Conservation (phyloP, 345 rosid genomes). For the Durio zibethinus region DNA sequence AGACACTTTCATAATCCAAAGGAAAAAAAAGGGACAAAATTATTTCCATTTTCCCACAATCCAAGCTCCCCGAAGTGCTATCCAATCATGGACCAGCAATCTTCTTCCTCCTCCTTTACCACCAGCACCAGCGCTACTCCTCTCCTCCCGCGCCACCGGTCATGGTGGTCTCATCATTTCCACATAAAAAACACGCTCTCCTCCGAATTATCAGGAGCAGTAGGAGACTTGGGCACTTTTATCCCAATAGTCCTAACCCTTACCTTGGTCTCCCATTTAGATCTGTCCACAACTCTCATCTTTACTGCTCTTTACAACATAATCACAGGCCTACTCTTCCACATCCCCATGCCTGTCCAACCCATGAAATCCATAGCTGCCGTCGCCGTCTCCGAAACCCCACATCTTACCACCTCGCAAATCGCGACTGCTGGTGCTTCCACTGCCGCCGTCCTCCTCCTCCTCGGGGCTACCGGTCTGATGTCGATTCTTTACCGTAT, state of each 20-base stretch:
- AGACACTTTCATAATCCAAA: background rate
- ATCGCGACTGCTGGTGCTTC: slow-evolving; percentile 66
- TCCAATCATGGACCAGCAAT: background rate
- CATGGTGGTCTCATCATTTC: slow-evolving; percentile 46
- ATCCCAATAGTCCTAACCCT: slow-evolving; percentile 71
- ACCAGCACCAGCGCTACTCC: background rate
- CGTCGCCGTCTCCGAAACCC: slow-evolving; percentile 66
- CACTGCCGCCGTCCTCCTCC: slow-evolving; percentile 54
- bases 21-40: background rate
- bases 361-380: slow-evolving; percentile 91
- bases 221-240: slow-evolving; percentile 81
- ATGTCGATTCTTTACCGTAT: slow-evolving; percentile 68
- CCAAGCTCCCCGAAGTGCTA: background rate
- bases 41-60: background rate
- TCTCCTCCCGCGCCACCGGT: slow-evolving; percentile 6
- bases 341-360: slow-evolving; percentile 81
- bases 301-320: slow-evolving; percentile 74
- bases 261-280: slow-evolving; percentile 62
- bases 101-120: background rate
- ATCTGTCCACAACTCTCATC: slow-evolving; percentile 70
- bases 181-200: slow-evolving; percentile 36
- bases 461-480: slow-evolving; percentile 70
- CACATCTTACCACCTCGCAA: slow-evolving; percentile 60
- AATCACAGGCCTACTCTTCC: slow-evolving; percentile 75
- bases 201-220: slow-evolving; percentile 79